Conservation (phyloP, 805 yeast genomes). For the Saccharomyces kudriavzevii region DNA sequence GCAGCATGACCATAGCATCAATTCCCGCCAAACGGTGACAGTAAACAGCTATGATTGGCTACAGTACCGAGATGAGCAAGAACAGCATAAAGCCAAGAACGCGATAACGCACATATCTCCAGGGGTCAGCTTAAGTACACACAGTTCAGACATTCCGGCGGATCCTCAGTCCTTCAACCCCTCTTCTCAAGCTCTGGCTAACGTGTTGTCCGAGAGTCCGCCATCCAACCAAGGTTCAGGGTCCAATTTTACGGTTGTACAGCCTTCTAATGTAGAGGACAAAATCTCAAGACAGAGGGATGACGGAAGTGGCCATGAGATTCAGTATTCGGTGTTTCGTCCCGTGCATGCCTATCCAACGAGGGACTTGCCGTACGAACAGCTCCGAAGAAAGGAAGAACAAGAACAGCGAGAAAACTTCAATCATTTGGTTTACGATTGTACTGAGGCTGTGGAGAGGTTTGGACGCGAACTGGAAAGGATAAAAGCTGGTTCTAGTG, state of each 20-base stretch:
- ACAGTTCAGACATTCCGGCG: background rate
- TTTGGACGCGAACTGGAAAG: slow-evolving; percentile 41
- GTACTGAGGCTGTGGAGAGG: slow-evolving; percentile 39
- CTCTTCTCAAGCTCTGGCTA: background rate
- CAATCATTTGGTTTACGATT: slow-evolving; percentile 33
- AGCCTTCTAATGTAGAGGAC: background rate
- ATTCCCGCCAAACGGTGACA: slow-evolving; percentile 10
- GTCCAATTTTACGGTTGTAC: slow-evolving; percentile 1
- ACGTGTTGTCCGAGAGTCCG: slow-evolving; percentile 2
- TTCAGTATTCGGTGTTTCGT: slow-evolving; percentile 49
- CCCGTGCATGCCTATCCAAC: slow-evolving; percentile 31
- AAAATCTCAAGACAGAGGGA: background rate
- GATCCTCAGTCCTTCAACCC: background rate
- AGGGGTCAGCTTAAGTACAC: background rate
- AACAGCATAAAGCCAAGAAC: slow-evolving; percentile 1
- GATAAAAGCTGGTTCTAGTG: slow-evolving; percentile 61
- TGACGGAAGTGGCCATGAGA: slow-evolving; percentile 31
- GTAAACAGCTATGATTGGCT: slow-evolving; percentile 20
- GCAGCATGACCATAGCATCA: slow-evolving; percentile 7
- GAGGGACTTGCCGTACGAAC: slow-evolving; percentile 6
- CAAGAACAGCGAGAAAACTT: slow-evolving; percentile 5
- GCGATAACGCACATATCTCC: background rate
- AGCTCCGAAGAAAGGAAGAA: background rate
- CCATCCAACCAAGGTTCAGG: background rate
- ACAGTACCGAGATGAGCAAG: slow-evolving; percentile 13